Conservation (phyloP, 208 protist species). For the Strigomonas culicis region DNA sequence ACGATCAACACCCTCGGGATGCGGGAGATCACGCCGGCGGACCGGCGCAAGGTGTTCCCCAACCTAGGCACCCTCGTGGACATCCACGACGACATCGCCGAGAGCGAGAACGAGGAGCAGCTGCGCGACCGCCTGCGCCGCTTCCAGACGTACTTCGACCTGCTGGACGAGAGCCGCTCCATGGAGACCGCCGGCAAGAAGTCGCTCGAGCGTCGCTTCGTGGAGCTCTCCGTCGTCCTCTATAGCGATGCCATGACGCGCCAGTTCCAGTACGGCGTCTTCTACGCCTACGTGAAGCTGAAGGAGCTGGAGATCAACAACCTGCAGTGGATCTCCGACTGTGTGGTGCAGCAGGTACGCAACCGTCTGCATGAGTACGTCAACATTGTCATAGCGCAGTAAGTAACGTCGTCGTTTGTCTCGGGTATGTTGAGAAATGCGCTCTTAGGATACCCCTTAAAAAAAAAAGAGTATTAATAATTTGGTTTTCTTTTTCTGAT, state of each 20-base stretch:
- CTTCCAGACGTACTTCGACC: conserved; percentile 71
- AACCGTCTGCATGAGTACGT: conserved; percentile 87
- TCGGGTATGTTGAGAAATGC: neutral
- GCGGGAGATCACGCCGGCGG: conserved; percentile 70
- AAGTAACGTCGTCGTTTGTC: neutral
- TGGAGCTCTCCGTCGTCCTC: conserved; percentile 76
- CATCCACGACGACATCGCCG: conserved; percentile 85
- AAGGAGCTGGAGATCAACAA: conserved; percentile 93
- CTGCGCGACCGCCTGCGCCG: conserved; percentile 77
- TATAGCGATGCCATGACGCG: conserved; percentile 85
- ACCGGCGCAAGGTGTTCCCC: conserved; percentile 83
- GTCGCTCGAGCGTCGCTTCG: conserved; percentile 87
- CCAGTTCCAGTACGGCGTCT: conserved; percentile 92
- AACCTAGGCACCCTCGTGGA: conserved; percentile 88
- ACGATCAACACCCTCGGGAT: conserved; percentile 97
- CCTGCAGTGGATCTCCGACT: conserved; percentile 91
- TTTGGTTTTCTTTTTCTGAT: conserved; percentile 7
- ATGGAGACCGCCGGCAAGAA: conserved; percentile 50
- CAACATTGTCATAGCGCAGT: conserved; percentile 34
- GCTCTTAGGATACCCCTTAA: neutral
- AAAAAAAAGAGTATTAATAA: neutral
- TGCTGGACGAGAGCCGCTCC: conserved; percentile 72
- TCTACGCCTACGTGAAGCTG: conserved; percentile 93
- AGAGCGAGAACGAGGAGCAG: conserved; percentile 76
- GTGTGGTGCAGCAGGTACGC: conserved; percentile 89